Percentiles rank a stretch among this genome's conserved stretches.
These are phyloP conservation scores for Nicotiana rustica DNA, from an alignment of 305 asterid species.

Conservation along the genomic window DNA sequence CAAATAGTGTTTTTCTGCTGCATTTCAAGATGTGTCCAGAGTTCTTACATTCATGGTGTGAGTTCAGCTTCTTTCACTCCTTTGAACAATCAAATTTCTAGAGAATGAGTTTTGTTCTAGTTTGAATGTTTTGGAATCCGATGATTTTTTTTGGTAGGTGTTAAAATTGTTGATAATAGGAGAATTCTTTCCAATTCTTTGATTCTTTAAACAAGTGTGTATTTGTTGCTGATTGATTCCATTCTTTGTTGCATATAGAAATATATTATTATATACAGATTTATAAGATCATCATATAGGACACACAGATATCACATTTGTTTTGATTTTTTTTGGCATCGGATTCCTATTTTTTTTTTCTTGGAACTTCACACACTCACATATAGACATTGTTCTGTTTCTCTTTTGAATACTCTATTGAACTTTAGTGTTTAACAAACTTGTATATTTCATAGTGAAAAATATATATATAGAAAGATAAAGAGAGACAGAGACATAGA, in stretches of 20 bases:
- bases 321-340: constrained; percentile 68
- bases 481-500: constrained; percentile 48
- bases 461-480: constrained; percentile 35
- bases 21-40: constrained; percentile 38
- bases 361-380: constrained; percentile 66
- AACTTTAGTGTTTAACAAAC: constrained; percentile 21
- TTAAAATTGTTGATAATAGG: constrained; percentile 41
- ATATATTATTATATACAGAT: constrained; percentile 34
- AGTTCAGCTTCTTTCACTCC: constrained; percentile 39
- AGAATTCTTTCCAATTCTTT: constrained; percentile 58
- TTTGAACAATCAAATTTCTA: constrained; percentile 42
- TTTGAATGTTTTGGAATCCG: constrained; percentile 82
- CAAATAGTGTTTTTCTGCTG: constrained; percentile 40
- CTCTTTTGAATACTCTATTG: constrained; percentile 64
- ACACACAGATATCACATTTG: constrained; percentile 47
- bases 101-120: constrained; percentile 46
- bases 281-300: constrained; percentile 55
- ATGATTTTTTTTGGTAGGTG: constrained; percentile 68
- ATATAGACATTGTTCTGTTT: constrained; percentile 57
- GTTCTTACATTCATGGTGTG: constrained; percentile 38
- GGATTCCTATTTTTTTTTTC: constrained; percentile 75
- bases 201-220: constrained; percentile 60
- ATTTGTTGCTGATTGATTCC: constrained; percentile 47
- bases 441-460: constrained; percentile 35
- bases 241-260: constrained; percentile 75